A percentile compares a stretch with the other conserved stretches of the same genome.
Conservation (phyloP, 2,329 filamentous ascomycete species). For the Trichophyton equinum region DNA sequence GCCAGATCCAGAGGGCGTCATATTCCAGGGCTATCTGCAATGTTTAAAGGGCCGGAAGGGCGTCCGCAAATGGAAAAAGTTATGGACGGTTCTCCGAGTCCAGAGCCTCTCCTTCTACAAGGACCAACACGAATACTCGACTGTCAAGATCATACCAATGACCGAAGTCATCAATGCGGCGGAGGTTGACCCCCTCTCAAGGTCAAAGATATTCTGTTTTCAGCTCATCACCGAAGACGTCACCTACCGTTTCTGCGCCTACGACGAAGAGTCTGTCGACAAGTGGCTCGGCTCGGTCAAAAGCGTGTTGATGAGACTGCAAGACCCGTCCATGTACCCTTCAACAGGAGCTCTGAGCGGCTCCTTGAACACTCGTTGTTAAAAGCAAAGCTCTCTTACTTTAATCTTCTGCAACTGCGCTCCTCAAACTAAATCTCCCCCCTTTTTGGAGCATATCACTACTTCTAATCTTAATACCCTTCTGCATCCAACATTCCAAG, state of each 20-base stretch:
- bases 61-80: conserved; percentile 84
- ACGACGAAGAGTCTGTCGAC: conserved; percentile 68
- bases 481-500: background rate
- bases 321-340: background rate
- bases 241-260: conserved; percentile 62
- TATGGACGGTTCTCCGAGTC: conserved; percentile 83
- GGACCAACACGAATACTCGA: conserved; percentile 78
- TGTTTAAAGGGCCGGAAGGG: conserved; percentile 67
- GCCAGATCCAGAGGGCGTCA: conserved; percentile 71
- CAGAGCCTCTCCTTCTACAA: conserved; percentile 85
- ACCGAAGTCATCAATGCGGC: conserved; percentile 74
- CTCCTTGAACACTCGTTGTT: background rate
- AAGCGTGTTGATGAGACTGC: conserved; percentile 38
- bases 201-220: conserved; percentile 72
- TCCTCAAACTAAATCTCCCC: background rate
- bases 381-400: background rate
- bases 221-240: conserved; percentile 92
- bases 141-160: conserved; percentile 68
- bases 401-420: background rate
- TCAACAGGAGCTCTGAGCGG: background rate
- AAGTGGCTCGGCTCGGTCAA: conserved; percentile 85
- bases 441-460: background rate
- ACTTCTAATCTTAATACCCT: background rate
- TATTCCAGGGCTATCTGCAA: conserved; percentile 85
- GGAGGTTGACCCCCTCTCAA: conserved; percentile 78